Conservation (phyloP, 1,284 basidiomycete species). For the Ceratorhiza oryzae-sativae region DNA sequence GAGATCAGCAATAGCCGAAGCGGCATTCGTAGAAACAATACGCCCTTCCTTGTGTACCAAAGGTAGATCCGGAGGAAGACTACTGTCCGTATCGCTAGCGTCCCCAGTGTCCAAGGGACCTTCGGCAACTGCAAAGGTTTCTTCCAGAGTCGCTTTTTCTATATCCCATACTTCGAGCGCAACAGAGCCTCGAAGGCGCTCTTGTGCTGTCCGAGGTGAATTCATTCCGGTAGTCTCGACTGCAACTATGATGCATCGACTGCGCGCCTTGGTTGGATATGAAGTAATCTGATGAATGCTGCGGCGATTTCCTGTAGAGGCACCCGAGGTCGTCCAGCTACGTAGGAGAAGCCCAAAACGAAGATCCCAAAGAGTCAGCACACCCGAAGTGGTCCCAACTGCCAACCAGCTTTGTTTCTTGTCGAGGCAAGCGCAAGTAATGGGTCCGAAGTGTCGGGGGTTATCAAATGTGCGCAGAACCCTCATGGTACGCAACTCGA, state of each 20-base stretch:
- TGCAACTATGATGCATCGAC: constrained; percentile 51
- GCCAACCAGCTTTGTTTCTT: constrained; percentile 41
- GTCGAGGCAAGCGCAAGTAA: constrained; percentile 54
- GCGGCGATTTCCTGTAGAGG: constrained; percentile 25
- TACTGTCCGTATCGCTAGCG: constrained; percentile 21
- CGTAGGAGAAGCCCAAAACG: constrained; percentile 42
- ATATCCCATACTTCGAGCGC: constrained; percentile 46
- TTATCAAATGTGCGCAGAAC: constrained; percentile 49
- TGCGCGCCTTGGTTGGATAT: constrained; percentile 41
- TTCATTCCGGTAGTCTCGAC: constrained; percentile 44
- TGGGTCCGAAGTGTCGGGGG: constrained; percentile 52
- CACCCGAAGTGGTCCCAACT: constrained; percentile 38
- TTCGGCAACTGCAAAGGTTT: constrained; percentile 40
- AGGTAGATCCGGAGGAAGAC: background rate
- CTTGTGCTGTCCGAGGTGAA: constrained; percentile 32
- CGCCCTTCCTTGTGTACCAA: constrained; percentile 7
- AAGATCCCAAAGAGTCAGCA: constrained; percentile 43
- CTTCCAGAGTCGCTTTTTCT: constrained; percentile 41
- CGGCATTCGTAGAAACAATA: constrained; percentile 32
- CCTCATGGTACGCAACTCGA: constrained; percentile 56
- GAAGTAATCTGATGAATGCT: constrained; percentile 31
- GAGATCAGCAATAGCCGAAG: constrained; percentile 42
- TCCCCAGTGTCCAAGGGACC: background rate
- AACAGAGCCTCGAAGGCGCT: constrained; percentile 12
- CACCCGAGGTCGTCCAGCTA: constrained; percentile 40